A percentile compares a stretch with the other conserved stretches of the same genome.
These are phyloP conservation scores for Fusarium irregulare DNA, from an alignment of 2,329 filamentous ascomycete genomes.

Conservation along the genomic window DNA sequence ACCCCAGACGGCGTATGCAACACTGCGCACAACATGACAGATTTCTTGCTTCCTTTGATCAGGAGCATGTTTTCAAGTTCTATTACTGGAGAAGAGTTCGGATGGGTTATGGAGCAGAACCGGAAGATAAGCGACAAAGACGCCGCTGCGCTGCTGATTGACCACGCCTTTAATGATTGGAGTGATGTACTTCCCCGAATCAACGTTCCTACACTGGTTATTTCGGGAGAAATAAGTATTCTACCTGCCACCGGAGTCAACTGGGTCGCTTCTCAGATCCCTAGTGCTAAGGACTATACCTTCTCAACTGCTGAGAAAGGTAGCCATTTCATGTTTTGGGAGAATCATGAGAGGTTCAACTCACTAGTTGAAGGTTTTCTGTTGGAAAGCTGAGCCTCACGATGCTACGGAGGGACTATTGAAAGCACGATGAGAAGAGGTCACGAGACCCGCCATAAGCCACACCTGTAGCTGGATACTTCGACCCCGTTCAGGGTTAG, in stretches of 20 bases:
- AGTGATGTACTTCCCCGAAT: neutral
- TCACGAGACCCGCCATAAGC: neutral
- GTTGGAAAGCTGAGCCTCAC: neutral
- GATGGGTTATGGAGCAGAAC: neutral
- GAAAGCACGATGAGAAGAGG: neutral
- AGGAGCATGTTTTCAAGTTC: neutral
- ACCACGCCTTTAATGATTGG: neutral
- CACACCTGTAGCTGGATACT: neutral
- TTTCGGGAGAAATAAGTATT: neutral
- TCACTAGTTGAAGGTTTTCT: neutral
- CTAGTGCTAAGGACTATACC: neutral
- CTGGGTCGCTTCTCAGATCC: conserved; percentile 4
- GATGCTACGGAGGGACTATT: neutral
- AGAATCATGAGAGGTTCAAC: neutral
- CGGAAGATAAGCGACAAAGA: neutral
- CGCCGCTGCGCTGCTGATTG: neutral
- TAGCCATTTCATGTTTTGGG: conserved; percentile 3
- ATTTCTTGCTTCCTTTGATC: neutral
- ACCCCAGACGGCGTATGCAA: neutral
- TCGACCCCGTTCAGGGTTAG: neutral
- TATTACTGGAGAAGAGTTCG: neutral
- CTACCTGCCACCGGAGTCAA: neutral
- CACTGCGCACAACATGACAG: neutral
- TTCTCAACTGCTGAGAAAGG: neutral
- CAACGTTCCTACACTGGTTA: neutral